A percentile compares a stretch with the other conserved stretches of the same genome.
Conservation (phyloP, 2,329 filamentous ascomycete species). For the Curvularia lunata region DNA sequence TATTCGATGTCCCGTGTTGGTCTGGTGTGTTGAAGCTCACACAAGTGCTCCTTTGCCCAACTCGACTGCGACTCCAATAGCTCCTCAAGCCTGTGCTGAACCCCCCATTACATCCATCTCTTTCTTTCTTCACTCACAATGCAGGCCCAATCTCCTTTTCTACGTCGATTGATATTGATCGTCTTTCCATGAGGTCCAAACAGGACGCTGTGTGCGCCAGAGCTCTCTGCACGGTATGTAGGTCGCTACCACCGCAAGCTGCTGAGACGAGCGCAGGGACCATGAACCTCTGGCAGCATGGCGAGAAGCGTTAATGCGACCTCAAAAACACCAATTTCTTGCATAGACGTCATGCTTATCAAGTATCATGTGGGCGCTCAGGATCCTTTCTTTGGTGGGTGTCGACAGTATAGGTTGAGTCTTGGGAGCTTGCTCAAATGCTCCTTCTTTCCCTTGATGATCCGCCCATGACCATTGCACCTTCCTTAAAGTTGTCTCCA, state of each 20-base stretch:
- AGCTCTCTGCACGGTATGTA: neutral
- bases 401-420: neutral
- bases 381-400: neutral
- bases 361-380: neutral
- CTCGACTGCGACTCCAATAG: neutral
- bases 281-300: neutral
- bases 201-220: slow-evolving; percentile 1
- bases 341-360: neutral
- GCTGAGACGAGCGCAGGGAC: slow-evolving; percentile 1
- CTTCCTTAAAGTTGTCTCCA: neutral
- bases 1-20: neutral
- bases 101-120: neutral
- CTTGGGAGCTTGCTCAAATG: neutral
- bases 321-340: neutral
- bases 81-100: neutral
- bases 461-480: neutral
- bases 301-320: neutral
- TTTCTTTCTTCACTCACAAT: neutral
- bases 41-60: neutral
- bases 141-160: neutral
- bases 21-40: neutral
- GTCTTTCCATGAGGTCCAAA: neutral
- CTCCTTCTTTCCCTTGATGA: neutral
- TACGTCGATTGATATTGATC: neutral
- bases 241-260: neutral